Percentiles rank a stretch among this genome's conserved stretches.
phyloP scores from a whole-genome alignment of 2,329 filamentous ascomycete species.

The Colletotrichum salicis region DNA sequence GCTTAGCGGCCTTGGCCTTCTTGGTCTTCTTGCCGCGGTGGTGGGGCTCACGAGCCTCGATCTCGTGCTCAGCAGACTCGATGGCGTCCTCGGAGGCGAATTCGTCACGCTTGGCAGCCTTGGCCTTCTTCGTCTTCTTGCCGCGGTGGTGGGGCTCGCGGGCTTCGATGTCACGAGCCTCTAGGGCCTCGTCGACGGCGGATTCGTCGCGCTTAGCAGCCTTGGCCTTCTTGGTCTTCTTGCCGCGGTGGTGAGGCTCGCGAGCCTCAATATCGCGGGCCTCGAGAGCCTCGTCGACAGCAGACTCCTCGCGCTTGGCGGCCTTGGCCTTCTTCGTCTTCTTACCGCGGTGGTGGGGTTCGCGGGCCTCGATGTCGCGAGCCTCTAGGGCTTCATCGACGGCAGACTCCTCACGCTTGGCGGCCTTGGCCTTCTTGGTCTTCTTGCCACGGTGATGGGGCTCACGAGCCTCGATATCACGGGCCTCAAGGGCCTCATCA shows the following conservation, averaged over 20 bases:
- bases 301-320: slow-evolving; percentile 17
- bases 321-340: slow-evolving; percentile 24
- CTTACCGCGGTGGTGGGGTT: slow-evolving; percentile 35
- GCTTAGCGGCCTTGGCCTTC: neutral
- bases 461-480: too few species aligned
- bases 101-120: slow-evolving; percentile 1
- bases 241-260: slow-evolving; percentile 34
- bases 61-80: neutral
- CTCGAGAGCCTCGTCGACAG: neutral
- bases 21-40: slow-evolving; percentile 30
- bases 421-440: too few species aligned
- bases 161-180: slow-evolving; percentile 23
- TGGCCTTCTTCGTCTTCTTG: slow-evolving; percentile 33
- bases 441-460: too few species aligned
- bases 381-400: too few species aligned
- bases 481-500: too few species aligned
- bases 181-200: neutral
- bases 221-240: slow-evolving; percentile 25
- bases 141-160: slow-evolving; percentile 35
- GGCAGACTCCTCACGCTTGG: too few species aligned
- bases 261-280: slow-evolving; percentile 15
- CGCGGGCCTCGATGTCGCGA: too few species aligned
- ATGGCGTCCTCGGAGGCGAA: neutral
- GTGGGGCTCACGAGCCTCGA: slow-evolving; percentile 29
- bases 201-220: slow-evolving; percentile 20